These are phyloP conservation scores for Candida quercuum DNA, from an alignment of 805 yeast species.

Conservation along the genomic window DNA sequence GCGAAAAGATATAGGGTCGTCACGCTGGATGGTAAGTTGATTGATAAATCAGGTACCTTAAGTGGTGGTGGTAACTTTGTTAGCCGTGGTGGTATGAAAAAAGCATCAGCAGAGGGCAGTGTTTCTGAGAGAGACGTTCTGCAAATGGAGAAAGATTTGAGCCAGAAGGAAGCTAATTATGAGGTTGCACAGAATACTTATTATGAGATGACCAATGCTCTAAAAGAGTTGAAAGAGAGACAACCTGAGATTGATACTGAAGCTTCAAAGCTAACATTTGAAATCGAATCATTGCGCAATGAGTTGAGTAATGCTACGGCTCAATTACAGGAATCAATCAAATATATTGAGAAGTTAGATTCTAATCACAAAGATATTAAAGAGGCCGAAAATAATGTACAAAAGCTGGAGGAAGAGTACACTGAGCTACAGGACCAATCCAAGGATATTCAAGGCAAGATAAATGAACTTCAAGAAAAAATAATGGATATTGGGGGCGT, in stretches of 20 bases:
- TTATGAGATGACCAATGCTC: slow-evolving; percentile 53
- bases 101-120: slow-evolving; percentile 32
- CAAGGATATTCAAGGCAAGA: slow-evolving; percentile 46
- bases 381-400: slow-evolving; percentile 28
- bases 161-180: slow-evolving; percentile 47
- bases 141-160: slow-evolving; percentile 46
- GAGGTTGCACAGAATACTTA: slow-evolving; percentile 44
- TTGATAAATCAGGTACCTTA: slow-evolving; percentile 92
- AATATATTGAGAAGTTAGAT: slow-evolving; percentile 14
- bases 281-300: slow-evolving; percentile 51
- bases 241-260: slow-evolving; percentile 65
- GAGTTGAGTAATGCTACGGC: slow-evolving; percentile 45
- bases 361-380: slow-evolving; percentile 33
- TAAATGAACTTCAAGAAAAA: slow-evolving; percentile 60
- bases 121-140: slow-evolving; percentile 53
- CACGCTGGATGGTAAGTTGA: slow-evolving; percentile 85
- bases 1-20: slow-evolving; percentile 80
- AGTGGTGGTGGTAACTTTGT: slow-evolving; percentile 87
- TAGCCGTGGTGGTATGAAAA: slow-evolving; percentile 72
- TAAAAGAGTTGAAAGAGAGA: slow-evolving; percentile 54
- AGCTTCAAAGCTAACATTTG: slow-evolving; percentile 54
- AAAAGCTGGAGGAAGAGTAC: slow-evolving; percentile 35
- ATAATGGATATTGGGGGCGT: slow-evolving; percentile 93
- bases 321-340: slow-evolving; percentile 34
- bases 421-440: slow-evolving; percentile 47